Base-by-base conservation (phyloP, 2,329 filamentous ascomycete genomes). In the Cladosporium cucumerinum region DNA sequence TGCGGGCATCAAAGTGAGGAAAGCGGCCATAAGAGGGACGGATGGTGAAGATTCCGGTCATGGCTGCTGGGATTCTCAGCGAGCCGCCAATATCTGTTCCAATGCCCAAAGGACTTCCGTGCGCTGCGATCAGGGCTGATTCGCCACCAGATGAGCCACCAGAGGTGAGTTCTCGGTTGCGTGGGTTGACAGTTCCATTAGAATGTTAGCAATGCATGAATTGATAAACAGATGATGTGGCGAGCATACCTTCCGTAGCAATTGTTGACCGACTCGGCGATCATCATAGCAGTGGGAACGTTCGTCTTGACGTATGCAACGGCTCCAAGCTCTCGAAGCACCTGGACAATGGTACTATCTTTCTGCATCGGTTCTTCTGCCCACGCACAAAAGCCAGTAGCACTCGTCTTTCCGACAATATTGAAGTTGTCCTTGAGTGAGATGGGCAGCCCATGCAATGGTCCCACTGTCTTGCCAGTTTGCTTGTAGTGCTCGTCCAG, bases 401-500 rank as follows among this genome's bases (percentile, higher is more conserved):
- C 87, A 25, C 85, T 80, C 67, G 88, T 86, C 14, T 86, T 80
- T 6, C 86, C 86, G 2, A 75, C 73, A 16, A 90, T 77, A 65
- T 90, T 84, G 79, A 91, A 88, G 71, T 88, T 87, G 76, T 92
- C 89, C 71, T 92, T 92, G 55, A 92, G 81, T 0, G 87, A 86
- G 57, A 89, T 78, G 0, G 87, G 86, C 0, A 89, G 65, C 73
- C 87, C 89, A 74, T 92, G 89, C 1, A 92, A 80, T 1, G 89
- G 88, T 0, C 89, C 89, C 43, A 83, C 76, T 0, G 81, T 74
- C 67, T 78, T 75, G 28, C 80, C 81, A 14, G 77, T 82, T 57
- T 74, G 76, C 23, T 75, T 68, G 4, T 84, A 77, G 65, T 86
- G 78, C 0, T 81, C 77, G 70, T 88, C 85, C 0, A 86, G 78